Evolutionary conservation across 306 rosid species (phyloP).

Genomic region (Rosa persica): DNA sequence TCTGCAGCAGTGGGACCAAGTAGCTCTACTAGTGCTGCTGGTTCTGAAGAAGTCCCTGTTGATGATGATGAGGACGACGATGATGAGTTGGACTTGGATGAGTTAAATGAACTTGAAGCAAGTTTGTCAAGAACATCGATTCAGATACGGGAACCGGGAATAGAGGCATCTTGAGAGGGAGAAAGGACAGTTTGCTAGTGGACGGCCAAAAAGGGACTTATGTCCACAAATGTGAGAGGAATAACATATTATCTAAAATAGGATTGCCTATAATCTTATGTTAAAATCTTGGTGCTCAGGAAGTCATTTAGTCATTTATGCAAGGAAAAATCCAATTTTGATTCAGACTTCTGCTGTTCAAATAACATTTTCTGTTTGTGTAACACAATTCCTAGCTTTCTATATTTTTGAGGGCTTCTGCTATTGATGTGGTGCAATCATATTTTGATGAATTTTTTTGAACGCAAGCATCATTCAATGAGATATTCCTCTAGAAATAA

Average conservation of each 20-base stretch:
- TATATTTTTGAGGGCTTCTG: neutral
- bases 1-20: conserved; percentile 42
- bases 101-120: conserved; percentile 71
- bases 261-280: neutral
- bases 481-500: no score
- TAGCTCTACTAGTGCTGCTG: conserved; percentile 41
- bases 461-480: no score
- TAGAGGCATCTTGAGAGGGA: conserved; percentile 40
- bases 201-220: neutral
- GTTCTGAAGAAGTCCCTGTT: conserved; percentile 27
- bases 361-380: neutral
- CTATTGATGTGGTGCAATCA: no score
- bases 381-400: neutral
- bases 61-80: conserved; percentile 41
- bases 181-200: neutral
- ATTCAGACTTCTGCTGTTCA: neutral
- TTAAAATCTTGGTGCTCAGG: conserved; percentile 11
- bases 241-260: neutral
- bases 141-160: conserved; percentile 58
- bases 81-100: conserved; percentile 66
- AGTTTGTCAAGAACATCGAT: conserved; percentile 67
- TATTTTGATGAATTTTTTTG: no score
- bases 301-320: conserved; percentile 10
- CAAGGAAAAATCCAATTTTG: conserved; percentile 5
- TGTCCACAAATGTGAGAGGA: conserved; percentile 16